A percentile compares a stretch with the other conserved stretches of the same genome.
phyloP scores from a whole-genome alignment of 768 basidiomycete species.

The Hypsizygus marmoreus region DNA sequence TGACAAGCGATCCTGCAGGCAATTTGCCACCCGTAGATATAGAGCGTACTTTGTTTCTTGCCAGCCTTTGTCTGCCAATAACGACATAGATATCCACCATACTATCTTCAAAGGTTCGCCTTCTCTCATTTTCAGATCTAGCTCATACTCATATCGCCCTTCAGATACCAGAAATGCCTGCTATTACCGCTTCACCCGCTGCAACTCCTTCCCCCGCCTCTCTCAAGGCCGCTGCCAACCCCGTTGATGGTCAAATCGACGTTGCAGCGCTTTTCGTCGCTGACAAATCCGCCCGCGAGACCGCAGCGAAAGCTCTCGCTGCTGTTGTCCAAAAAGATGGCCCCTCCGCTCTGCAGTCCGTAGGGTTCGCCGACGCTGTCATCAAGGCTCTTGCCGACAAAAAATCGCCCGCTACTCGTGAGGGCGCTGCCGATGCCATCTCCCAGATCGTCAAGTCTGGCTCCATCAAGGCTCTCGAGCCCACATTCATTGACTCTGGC shows the following conservation, averaged over 20 bases:
- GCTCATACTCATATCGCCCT: constrained; percentile 9
- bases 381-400: constrained; percentile 92
- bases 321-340: constrained; percentile 83
- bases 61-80: constrained; percentile 50
- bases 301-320: constrained; percentile 70
- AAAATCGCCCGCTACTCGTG: constrained; percentile 89
- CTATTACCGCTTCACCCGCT: constrained; percentile 67
- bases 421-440: constrained; percentile 81
- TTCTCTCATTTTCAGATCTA: constrained; percentile 1
- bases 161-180: constrained; percentile 75
- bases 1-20: constrained; percentile 27
- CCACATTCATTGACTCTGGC: constrained; percentile 84
- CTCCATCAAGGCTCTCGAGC: constrained; percentile 82
- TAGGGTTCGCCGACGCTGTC: constrained; percentile 71
- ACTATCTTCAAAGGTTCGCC: constrained; percentile 46
- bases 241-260: constrained; percentile 67
- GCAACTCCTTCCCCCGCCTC: constrained; percentile 64
- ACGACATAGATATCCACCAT: constrained; percentile 40
- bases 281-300: constrained; percentile 81
- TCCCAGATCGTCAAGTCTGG: constrained; percentile 65
- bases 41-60: constrained; percentile 71
- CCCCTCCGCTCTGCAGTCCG: constrained; percentile 69
- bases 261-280: constrained; percentile 76
- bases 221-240: constrained; percentile 61
- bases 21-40: constrained; percentile 42